Percentiles rank a stretch among this genome's conserved stretches.
Evolutionary conservation across 2,329 filamentous ascomycete genomes (phyloP).

Genomic region (Diaporthe eres): DNA sequence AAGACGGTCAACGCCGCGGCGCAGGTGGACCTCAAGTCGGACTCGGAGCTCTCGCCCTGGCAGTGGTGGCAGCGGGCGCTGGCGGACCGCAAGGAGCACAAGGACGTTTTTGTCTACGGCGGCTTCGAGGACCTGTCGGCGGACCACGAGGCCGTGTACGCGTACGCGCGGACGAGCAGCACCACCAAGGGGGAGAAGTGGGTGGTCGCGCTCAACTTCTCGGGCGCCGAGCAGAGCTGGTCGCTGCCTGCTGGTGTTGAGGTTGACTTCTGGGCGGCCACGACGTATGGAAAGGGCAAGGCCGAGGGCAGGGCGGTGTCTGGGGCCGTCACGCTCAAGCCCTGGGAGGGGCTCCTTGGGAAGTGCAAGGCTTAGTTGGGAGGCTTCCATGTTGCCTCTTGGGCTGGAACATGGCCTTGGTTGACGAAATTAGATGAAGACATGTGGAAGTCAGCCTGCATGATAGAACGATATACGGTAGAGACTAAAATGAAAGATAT

Average conservation of each 20-base stretch:
- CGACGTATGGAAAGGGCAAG: constrained; percentile 46
- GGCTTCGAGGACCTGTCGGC: constrained; percentile 55
- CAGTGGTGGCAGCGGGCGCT: constrained; percentile 74
- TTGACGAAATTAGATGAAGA: too few species aligned
- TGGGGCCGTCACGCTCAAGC: constrained; percentile 44
- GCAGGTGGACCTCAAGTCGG: constrained; percentile 61
- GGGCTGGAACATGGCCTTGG: too few species aligned
- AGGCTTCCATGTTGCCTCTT: too few species aligned
- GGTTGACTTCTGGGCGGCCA: constrained; percentile 45
- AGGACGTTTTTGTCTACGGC: constrained; percentile 77
- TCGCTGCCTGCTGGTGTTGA: constrained; percentile 43
- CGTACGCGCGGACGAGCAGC: constrained; percentile 46
- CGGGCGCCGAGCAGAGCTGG: constrained; percentile 47
- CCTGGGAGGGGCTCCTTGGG: constrained; percentile 50
- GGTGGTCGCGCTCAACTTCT: constrained; percentile 51
- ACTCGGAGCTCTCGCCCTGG: constrained; percentile 37
- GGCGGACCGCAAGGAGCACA: constrained; percentile 70
- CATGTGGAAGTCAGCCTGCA: too few species aligned
- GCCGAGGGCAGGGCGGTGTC: constrained; percentile 44
- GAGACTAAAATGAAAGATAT: too few species aligned
- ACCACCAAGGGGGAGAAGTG: constrained; percentile 45
- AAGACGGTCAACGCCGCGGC: constrained; percentile 69
- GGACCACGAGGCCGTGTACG: constrained; percentile 41
- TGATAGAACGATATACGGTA: too few species aligned
- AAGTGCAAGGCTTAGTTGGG: constrained; percentile 13